phyloP scores from a whole-genome alignment of 2,329 filamentous ascomycete species.

The Cladorrhinum sp. region DNA sequence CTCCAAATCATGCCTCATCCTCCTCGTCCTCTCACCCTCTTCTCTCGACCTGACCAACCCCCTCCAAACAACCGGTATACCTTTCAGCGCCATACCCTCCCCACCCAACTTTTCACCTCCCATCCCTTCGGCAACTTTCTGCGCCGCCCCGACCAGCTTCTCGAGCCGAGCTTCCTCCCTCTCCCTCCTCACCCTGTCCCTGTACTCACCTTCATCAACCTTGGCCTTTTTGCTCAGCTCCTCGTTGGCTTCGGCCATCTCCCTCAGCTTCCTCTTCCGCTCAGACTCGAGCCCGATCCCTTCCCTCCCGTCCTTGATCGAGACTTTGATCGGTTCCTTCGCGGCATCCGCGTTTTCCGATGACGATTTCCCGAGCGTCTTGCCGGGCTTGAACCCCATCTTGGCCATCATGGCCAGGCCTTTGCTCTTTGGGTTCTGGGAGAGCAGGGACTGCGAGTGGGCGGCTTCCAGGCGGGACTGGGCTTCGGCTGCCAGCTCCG shows the following conservation, averaged over 20 bases:
- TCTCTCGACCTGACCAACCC: constrained; percentile 68
- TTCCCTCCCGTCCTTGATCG: constrained; percentile 73
- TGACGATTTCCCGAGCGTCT: constrained; percentile 59
- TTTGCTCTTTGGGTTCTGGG: constrained; percentile 62
- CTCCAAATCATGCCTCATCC: constrained; percentile 64
- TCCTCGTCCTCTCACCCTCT: constrained; percentile 64
- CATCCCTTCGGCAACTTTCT: constrained; percentile 78
- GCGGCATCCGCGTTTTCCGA: constrained; percentile 22
- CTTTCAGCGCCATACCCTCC: constrained; percentile 50
- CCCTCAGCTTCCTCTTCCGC: constrained; percentile 71
- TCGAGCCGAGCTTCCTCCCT: constrained; percentile 67
- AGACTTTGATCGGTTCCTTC: constrained; percentile 71
- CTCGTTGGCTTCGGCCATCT: constrained; percentile 52
- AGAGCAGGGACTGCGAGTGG: constrained; percentile 70
- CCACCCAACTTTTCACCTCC: constrained; percentile 48
- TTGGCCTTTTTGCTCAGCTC: constrained; percentile 29
- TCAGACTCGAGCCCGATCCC: constrained; percentile 84
- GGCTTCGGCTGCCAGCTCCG: constrained; percentile 74
- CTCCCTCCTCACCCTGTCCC: constrained; percentile 68
- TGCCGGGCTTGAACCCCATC: constrained; percentile 80
- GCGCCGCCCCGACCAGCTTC: constrained; percentile 69
- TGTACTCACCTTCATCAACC: constrained; percentile 67
- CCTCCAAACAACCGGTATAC: constrained; percentile 77
- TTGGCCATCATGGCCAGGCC: constrained; percentile 95
- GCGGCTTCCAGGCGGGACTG: constrained; percentile 70